phyloP scores from a whole-genome alignment of 1,284 basidiomycete genomes.

The Ganoderma boninense region DNA sequence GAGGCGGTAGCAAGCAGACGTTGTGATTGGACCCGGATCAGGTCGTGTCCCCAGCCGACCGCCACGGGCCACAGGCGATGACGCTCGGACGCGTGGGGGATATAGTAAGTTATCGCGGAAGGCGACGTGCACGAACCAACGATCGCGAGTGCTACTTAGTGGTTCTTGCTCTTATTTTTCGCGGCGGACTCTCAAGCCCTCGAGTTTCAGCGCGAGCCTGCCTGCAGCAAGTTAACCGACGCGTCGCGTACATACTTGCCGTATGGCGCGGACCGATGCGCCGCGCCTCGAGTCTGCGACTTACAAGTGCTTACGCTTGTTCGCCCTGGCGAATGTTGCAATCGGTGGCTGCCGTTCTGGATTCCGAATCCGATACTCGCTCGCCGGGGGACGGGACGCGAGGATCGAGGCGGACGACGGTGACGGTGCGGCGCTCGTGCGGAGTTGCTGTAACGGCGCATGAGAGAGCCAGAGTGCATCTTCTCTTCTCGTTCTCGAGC shows the following conservation, averaged over 20 bases:
- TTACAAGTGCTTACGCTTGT: neutral
- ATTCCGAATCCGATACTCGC: neutral
- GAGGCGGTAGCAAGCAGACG: slow-evolving; percentile 13
- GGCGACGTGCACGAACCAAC: too few species aligned
- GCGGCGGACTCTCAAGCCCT: neutral
- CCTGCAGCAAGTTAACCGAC: neutral
- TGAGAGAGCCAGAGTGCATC: neutral
- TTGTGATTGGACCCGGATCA: neutral
- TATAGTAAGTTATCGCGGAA: too few species aligned
- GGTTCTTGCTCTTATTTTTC: neutral
- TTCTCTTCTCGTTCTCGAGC: too few species aligned
- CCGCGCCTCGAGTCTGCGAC: neutral
- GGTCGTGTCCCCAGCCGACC: neutral
- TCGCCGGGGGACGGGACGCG: neutral
- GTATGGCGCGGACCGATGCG: neutral
- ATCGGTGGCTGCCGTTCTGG: neutral
- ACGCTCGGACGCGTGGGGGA: neutral
- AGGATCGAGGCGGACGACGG: neutral
- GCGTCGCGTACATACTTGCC: neutral
- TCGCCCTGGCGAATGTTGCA: neutral
- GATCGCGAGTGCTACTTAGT: too few species aligned
- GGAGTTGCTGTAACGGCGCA: neutral
- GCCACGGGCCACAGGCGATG: neutral
- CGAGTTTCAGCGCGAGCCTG: too few species aligned
- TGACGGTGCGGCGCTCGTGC: slow-evolving; percentile 11